Evolutionary conservation across 2,329 filamentous ascomycete species (phyloP).

Genomic region (Arachnopeziza araneosa): DNA sequence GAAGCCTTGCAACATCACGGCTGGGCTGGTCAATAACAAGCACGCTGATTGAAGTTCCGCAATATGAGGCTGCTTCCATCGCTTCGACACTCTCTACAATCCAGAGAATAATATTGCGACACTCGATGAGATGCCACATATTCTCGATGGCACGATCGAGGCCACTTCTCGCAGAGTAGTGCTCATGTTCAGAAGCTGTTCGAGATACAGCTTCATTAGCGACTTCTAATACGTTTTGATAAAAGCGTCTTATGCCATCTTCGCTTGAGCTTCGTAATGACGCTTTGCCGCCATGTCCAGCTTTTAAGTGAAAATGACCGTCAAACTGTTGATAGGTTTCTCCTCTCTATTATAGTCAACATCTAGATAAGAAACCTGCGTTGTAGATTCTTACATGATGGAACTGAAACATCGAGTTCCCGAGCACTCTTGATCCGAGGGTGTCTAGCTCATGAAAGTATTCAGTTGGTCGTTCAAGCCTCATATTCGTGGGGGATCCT

Average conservation of each 20-base stretch:
- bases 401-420: background rate
- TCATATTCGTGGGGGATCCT: too few species aligned
- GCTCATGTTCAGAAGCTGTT: background rate
- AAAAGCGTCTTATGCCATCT: conserved; percentile 5
- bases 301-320: background rate
- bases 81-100: conserved; percentile 5
- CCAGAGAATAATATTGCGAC: conserved; percentile 10
- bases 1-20: conserved; percentile 6
- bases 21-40: conserved; percentile 6
- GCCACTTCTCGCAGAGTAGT: background rate
- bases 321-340: conserved; percentile 1
- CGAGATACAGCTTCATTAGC: background rate
- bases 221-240: background rate
- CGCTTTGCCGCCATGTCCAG: background rate
- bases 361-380: background rate
- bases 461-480: background rate
- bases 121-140: conserved; percentile 9
- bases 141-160: conserved; percentile 1
- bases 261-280: background rate
- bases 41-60: background rate
- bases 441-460: conserved; percentile 6
- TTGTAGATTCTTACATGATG: background rate
- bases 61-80: conserved; percentile 3
- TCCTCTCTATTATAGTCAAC: conserved; percentile 2
- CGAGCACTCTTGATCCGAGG: background rate